Evolutionary conservation across 192 early-diverging fungal genomes (phyloP), one percentile per base, ranked within the genome.

Genomic region (Coemansia reversa): DNA sequence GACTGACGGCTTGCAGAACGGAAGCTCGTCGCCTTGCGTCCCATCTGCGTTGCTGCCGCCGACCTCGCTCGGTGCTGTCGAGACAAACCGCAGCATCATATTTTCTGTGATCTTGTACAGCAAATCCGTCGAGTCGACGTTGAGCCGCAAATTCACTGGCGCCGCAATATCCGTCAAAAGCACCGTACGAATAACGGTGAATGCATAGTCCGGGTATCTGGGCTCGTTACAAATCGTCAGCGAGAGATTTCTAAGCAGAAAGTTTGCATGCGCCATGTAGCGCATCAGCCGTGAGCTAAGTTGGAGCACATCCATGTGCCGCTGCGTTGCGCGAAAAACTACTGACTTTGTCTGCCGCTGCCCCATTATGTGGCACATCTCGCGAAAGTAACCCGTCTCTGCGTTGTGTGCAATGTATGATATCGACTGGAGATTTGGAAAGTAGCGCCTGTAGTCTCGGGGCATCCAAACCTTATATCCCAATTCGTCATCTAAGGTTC

Each of bases 251-350:
- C 62, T 74, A 58, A 80, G 62, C 62, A 80, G 59, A 25, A 80
- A 80, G 59, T 80, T 74, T n/a, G 77, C 77, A 35, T 80, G 77
- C 39, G 77, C 77, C 77, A 80, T 80, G 62, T 74, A 80, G 51
- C 67, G 77, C 77, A 80, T 80, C 42, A 80, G 72, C 48, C 65
- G 67, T 47, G 77, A 70, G 62, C 67, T 80, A 20, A 80, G 72
- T 19, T 67, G 60, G 58, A 80, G 69, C 20, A 80, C 67, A 4
- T 74, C 66, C 65, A 74, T 67, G 47, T 80, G 77, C 23, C 77
- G 68, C 66, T 80, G 77, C 49, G 77, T 74, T 47, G 72, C 68
- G 42, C 72, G 72, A 29, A 80, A 71, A 2, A 80, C 77, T 5
- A 80, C 77, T 3, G 72, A 60, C 62, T 74, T 67, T 25, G 63